Base-by-base conservation (phyloP, 192 early-diverging fungal species). In the Backusella psychrophila region DNA sequence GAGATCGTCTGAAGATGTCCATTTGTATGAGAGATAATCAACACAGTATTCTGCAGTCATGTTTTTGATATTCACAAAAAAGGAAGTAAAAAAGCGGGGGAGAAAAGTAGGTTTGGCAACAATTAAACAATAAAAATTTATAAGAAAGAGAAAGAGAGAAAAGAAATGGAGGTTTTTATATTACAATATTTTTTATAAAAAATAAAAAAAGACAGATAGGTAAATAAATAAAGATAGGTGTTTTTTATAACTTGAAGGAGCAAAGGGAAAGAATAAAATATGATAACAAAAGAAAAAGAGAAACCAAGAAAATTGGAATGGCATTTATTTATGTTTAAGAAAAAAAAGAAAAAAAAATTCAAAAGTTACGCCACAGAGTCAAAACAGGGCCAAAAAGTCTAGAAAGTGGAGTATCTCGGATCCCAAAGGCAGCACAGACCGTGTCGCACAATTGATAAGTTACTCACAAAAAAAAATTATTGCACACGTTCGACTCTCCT, bases 21-120 rank as follows among this genome's bases (percentile, higher is more conserved):
- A 81, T 29, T 72, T 44, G 71, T 81, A 73, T 15, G 80, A 66
- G 3, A 81, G 69, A 71, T 81, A 81, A 71, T 81, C 80, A 0
- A 81, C 80, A 56, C 76, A 81, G 17, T 63, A 53, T 41, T 65
- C 31, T 29, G 78, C 67, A 17, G 56, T 66, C 75, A 80, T 80
- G 11, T 53, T 76, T 29, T 69, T 33, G 38, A 44, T 33, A 29
- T 29, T 44, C 26, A 52, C 35, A 69, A 36, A 53, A 76, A 46
- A 76, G 44, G 68, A 23, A 66, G 59, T 36, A 26, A 59, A 19
- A 41, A 39, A 26, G 52, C 26, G 69, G 68, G 46, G 66, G n/a
- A 42, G 4, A 26, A 26, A 63, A 29, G 8, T 23, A 12, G 21
- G 56, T 63, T 63, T 63, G 26, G 21, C 21, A 63, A 63, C 53